A percentile compares a stretch with the other conserved stretches of the same genome.
Evolutionary conservation across 768 basidiomycete genomes (phyloP).

Genomic region (Fibroporia radiculosa): DNA sequence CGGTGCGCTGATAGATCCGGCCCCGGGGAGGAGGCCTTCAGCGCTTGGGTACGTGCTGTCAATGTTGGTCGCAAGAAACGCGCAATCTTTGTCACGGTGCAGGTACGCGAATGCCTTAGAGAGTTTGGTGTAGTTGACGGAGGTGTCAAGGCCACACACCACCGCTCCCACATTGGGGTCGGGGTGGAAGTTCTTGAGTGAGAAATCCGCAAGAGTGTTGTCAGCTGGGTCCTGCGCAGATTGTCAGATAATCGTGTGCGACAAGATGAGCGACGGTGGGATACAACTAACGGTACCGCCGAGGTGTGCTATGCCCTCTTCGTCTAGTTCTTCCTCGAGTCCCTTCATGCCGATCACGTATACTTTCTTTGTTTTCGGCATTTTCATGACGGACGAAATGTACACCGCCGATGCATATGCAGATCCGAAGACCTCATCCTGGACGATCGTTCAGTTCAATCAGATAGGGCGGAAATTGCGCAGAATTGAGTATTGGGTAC

Average conservation of each 20-base stretch:
- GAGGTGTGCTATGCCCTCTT: slow-evolving; percentile 71
- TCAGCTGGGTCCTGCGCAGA: slow-evolving; percentile 71
- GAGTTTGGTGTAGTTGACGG: slow-evolving; percentile 89
- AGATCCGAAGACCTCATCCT: slow-evolving; percentile 98
- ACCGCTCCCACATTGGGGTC: slow-evolving; percentile 87
- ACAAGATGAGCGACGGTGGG: slow-evolving; percentile 3
- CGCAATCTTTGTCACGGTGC: slow-evolving; percentile 67
- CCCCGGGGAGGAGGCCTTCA: slow-evolving; percentile 70
- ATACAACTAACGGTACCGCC: slow-evolving; percentile 73
- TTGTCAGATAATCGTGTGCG: not conserved
- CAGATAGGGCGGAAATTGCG: not conserved
- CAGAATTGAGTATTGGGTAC: no score
- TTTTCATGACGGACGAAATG: slow-evolving; percentile 79
- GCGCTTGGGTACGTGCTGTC: slow-evolving; percentile 87
- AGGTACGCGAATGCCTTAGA: slow-evolving; percentile 91
- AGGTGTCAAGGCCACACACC: slow-evolving; percentile 84
- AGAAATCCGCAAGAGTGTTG: slow-evolving; percentile 63
- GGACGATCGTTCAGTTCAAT: not conserved
- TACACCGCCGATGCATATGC: slow-evolving; percentile 84
- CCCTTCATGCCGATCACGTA: slow-evolving; percentile 93
- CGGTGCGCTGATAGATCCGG: slow-evolving; percentile 79
- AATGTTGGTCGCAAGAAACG: slow-evolving; percentile 86
- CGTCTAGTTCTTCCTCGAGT: slow-evolving; percentile 86
- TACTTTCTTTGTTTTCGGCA: slow-evolving; percentile 88
- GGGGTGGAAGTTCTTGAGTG: slow-evolving; percentile 55